These are phyloP conservation scores for Camelina laxa DNA, from an alignment of 345 rosid species.

Conservation along the genomic window DNA sequence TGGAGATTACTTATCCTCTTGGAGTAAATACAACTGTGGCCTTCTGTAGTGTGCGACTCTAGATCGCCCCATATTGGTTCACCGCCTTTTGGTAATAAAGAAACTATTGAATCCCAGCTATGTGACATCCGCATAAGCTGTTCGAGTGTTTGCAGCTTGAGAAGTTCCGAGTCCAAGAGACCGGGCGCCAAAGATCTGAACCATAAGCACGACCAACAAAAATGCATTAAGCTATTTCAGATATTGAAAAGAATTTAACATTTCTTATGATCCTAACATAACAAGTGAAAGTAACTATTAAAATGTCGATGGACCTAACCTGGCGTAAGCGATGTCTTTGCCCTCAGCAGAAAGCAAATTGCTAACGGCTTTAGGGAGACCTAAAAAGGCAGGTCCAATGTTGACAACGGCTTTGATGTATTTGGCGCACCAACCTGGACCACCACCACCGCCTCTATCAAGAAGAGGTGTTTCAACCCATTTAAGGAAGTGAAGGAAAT, in stretches of 20 bases:
- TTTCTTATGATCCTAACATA: not conserved
- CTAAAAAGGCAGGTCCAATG: constrained; percentile 69
- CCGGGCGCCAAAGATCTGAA: constrained; percentile 63
- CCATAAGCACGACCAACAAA: constrained; percentile 7
- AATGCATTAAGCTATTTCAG: not conserved
- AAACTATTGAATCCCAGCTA: constrained; percentile 75
- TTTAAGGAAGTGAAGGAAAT: constrained; percentile 84
- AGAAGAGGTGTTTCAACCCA: constrained; percentile 78
- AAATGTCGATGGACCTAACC: constrained; percentile 42
- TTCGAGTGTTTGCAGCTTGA: constrained; percentile 62
- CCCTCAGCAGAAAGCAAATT: constrained; percentile 64
- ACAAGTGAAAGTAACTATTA: not conserved
- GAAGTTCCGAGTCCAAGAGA: constrained; percentile 56
- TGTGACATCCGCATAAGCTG: constrained; percentile 63
- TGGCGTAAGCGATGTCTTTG: constrained; percentile 58
- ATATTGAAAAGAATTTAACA: not conserved
- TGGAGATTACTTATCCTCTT: constrained; percentile 46
- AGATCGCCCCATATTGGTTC: constrained; percentile 73
- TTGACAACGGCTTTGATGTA: constrained; percentile 73
- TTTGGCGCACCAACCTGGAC: constrained; percentile 69
- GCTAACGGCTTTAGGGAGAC: constrained; percentile 69
- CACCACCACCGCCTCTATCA: constrained; percentile 71
- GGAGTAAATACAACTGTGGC: constrained; percentile 43
- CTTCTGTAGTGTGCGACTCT: constrained; percentile 71
- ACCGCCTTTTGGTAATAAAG: constrained; percentile 82